phyloP scores from a whole-genome alignment of 495 filamentous ascomycete species.

The Penicillium cinerascens region DNA sequence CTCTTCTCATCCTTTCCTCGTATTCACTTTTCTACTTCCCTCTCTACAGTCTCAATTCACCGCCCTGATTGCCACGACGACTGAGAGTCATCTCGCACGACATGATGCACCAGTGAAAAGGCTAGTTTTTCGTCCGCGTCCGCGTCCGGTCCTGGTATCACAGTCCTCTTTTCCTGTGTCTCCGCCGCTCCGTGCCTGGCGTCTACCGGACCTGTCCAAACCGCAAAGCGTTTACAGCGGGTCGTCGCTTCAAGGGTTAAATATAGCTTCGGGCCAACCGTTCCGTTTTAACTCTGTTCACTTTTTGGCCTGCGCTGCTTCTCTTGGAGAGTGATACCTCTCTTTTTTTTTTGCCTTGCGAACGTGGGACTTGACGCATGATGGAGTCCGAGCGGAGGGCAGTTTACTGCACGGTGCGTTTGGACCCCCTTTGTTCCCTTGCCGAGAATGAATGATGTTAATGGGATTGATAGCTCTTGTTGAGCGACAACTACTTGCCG shows the following conservation, averaged over 20 bases:
- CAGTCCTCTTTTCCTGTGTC: constrained; percentile 1
- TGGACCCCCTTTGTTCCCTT: neutral
- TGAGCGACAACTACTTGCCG: constrained; percentile 88
- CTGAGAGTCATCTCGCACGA: constrained; percentile 12
- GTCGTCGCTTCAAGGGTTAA: constrained; percentile 6
- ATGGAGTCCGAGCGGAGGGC: constrained; percentile 33
- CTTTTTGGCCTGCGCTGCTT: constrained; percentile 4
- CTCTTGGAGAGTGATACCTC: neutral
- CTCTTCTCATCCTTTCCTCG: neutral
- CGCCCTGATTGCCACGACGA: constrained; percentile 9
- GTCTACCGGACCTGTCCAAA: constrained; percentile 16
- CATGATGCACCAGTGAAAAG: neutral
- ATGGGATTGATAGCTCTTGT: constrained; percentile 61
- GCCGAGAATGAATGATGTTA: constrained; percentile 16
- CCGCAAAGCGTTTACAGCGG: constrained; percentile 12
- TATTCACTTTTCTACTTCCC: no score
- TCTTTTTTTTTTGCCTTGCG: constrained; percentile 1
- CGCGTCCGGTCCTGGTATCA: constrained; percentile 27
- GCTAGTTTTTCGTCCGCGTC: constrained; percentile 22
- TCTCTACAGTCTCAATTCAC: neutral
- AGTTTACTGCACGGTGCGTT: constrained; percentile 59
- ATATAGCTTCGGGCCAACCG: constrained; percentile 10
- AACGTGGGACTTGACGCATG: constrained; percentile 9
- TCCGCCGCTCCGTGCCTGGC: neutral
- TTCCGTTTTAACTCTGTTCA: neutral